These are phyloP conservation scores for Fonsecaea nubica DNA, from an alignment of 2,329 filamentous ascomycete species.

Conservation along the genomic window DNA sequence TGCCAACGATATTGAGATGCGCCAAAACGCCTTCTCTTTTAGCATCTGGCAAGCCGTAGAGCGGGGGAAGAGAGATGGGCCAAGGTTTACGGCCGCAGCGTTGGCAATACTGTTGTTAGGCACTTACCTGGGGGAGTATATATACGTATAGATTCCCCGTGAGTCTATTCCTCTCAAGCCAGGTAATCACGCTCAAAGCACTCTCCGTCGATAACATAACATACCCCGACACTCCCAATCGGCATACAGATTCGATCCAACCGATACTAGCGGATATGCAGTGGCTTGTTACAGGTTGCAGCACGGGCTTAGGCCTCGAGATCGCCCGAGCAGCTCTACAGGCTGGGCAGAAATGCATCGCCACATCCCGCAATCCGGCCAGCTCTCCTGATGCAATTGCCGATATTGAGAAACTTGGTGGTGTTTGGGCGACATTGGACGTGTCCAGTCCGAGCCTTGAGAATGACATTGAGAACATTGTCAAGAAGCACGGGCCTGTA, in stretches of 20 bases:
- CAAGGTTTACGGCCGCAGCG: not conserved
- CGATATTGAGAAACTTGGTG: constrained; percentile 36
- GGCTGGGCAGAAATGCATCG: constrained; percentile 35
- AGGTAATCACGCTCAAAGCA: not conserved
- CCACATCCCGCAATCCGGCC: constrained; percentile 37
- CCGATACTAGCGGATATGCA: constrained; percentile 12
- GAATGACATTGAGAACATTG: constrained; percentile 24
- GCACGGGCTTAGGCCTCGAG: constrained; percentile 39
- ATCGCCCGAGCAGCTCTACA: constrained; percentile 33
- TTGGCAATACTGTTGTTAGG: not conserved
- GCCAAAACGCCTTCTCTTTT: not conserved
- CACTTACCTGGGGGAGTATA: not conserved
- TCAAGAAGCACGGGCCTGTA: constrained; percentile 29
- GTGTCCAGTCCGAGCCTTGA: constrained; percentile 29
- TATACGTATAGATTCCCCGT: not conserved
- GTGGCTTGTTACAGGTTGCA: constrained; percentile 41
- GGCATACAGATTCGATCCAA: not conserved
- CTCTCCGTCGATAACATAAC: not conserved
- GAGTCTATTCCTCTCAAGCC: not conserved
- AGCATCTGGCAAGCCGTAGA: not conserved
- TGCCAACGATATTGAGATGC: not conserved
- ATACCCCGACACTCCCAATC: not conserved
- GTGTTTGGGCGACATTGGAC: constrained; percentile 26
- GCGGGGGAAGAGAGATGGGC: not conserved
- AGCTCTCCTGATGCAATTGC: constrained; percentile 36